These are phyloP conservation scores for Musa beccarii DNA, from an alignment of 176 grass and related monocot genomes.

Conservation along the genomic window DNA sequence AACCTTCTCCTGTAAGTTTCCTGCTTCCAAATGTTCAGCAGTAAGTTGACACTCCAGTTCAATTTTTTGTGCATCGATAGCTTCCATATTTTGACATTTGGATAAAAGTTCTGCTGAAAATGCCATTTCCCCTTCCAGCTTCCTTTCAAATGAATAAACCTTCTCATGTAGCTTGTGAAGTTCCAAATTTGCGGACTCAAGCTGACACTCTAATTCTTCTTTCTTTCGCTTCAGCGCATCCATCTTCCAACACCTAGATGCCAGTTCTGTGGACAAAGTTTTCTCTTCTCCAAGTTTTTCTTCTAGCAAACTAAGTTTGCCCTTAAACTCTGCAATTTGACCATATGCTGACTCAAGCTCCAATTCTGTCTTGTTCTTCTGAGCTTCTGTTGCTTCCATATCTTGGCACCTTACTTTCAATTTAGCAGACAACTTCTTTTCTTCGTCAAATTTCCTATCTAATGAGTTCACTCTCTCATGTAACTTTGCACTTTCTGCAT, in stretches of 20 bases:
- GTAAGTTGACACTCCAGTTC: conserved; percentile 40
- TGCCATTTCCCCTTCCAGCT: conserved; percentile 25
- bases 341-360: conserved; percentile 36
- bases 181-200: conserved; percentile 44
- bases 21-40: conserved; percentile 24
- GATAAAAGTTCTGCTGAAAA: conserved; percentile 21
- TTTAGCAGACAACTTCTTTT: conserved; percentile 43
- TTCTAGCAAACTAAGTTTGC: conserved; percentile 38
- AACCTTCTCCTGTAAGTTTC: conserved; percentile 35
- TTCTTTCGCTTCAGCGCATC: conserved; percentile 42
- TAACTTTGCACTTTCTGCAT: conserved; percentile 35
- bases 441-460: conserved; percentile 39
- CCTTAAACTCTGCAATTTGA: conserved; percentile 37
- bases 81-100: conserved; percentile 25
- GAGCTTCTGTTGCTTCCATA: conserved; percentile 45
- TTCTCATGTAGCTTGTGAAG: conserved; percentile 35
- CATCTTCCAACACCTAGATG: conserved; percentile 34
- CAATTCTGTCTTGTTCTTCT: conserved; percentile 31
- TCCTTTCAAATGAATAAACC: conserved; percentile 31
- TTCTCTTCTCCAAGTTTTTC: conserved; percentile 53
- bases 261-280: conserved; percentile 33
- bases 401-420: conserved; percentile 35
- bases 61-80: conserved; percentile 12
- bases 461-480: conserved; percentile 36
- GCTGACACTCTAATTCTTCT: conserved; percentile 45